A percentile compares a stretch with the other conserved stretches of the same genome.
phyloP scores from a whole-genome alignment of 1,284 basidiomycete species.

The Irpex rosettiformis region DNA sequence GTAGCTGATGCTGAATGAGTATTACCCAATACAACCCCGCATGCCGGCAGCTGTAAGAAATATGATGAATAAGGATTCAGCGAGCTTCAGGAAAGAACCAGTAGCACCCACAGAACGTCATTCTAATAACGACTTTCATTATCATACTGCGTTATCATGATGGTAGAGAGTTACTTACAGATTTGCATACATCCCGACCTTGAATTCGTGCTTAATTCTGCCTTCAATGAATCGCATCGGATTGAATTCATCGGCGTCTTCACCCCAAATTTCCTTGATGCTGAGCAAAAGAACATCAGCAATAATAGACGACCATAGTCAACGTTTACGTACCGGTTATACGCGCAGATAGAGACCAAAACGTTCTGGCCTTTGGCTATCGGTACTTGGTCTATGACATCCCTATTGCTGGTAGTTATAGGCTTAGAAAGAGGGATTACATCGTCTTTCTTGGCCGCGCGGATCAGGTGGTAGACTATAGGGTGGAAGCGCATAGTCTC shows the following conservation, averaged over 20 bases:
- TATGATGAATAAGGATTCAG: not conserved
- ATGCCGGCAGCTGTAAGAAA: slow-evolving; percentile 10
- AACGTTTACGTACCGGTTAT: slow-evolving; percentile 7
- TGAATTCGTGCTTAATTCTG: slow-evolving; percentile 5
- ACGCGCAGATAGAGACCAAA: not conserved
- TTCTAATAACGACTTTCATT: not conserved
- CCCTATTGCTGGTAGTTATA: slow-evolving; percentile 29
- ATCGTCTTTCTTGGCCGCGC: slow-evolving; percentile 30
- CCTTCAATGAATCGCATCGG: slow-evolving; percentile 10
- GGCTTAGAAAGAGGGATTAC: slow-evolving; percentile 42
- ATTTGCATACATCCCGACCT: slow-evolving; percentile 2
- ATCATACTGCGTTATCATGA: not conserved
- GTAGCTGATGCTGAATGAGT: not conserved
- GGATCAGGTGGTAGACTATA: slow-evolving; percentile 9
- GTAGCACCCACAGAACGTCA: slow-evolving; percentile 11
- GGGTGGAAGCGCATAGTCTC: slow-evolving; percentile 20
- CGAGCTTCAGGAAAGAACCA: too few relatives aligned
- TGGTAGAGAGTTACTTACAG: not conserved
- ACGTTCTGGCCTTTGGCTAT: slow-evolving; percentile 6
- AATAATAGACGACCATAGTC: not conserved
- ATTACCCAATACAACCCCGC: slow-evolving; percentile 13
- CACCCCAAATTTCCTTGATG: slow-evolving; percentile 8
- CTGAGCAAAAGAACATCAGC: not conserved
- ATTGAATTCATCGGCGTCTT: slow-evolving; percentile 12
- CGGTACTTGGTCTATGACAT: slow-evolving; percentile 30